Evolutionary conservation across 495 filamentous ascomycete species (phyloP).

Genomic region (Penicillium verhagenii): DNA sequence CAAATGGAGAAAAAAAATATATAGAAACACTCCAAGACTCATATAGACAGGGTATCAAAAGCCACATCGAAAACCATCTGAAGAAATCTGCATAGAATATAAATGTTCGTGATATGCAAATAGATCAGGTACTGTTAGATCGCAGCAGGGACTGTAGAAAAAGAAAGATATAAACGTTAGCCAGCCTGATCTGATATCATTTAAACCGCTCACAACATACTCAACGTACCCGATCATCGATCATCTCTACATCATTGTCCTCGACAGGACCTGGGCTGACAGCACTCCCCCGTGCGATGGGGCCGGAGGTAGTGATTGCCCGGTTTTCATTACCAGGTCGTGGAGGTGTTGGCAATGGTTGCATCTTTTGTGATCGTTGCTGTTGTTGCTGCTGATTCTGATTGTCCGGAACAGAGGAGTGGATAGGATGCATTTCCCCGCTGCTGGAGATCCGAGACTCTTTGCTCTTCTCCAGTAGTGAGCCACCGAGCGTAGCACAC

Average conservation of each 20-base stretch:
- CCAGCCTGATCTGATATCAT: constrained; percentile 12
- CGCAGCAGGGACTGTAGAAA: constrained; percentile 33
- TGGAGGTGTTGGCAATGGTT: constrained; percentile 27
- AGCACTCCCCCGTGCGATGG: constrained; percentile 47
- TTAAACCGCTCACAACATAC: constrained; percentile 12
- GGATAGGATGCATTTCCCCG: constrained; percentile 48
- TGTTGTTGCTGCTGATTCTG: constrained; percentile 25
- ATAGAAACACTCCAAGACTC: constrained; percentile 17
- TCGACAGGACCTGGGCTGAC: constrained; percentile 64
- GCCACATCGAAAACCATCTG: constrained; percentile 21
- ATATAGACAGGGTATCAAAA: constrained; percentile 36
- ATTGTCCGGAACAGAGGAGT: constrained; percentile 30
- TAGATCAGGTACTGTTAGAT: constrained; percentile 40
- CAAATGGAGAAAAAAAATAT: constrained; percentile 2
- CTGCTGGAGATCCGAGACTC: constrained; percentile 56
- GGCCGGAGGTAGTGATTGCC: constrained; percentile 62
- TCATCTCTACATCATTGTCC: constrained; percentile 63
- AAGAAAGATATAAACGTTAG: constrained; percentile 12
- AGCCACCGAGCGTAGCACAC: constrained; percentile 87
- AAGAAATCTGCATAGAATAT: constrained; percentile 18
- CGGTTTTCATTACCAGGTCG: constrained; percentile 52
- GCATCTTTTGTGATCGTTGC: constrained; percentile 17
- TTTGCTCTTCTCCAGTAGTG: constrained; percentile 72
- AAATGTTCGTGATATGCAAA: constrained; percentile 20
- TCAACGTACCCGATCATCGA: constrained; percentile 67